Conservation (phyloP, 768 basidiomycete species). For the Candolleomyces eurysporus region DNA sequence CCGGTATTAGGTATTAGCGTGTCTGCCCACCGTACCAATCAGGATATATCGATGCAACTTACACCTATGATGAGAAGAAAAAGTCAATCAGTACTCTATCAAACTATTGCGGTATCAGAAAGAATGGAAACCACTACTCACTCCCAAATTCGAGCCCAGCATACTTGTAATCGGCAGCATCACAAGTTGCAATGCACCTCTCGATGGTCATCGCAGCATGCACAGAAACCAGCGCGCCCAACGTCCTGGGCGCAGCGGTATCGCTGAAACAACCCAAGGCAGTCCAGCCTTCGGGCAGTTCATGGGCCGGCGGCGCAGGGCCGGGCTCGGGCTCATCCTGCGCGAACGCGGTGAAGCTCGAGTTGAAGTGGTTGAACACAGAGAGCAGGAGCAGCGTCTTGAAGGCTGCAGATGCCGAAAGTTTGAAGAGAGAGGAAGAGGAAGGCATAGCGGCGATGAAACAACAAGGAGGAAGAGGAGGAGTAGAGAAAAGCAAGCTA, state of each 20-base stretch:
- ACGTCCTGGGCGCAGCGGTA: constrained; percentile 47
- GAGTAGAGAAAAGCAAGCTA: not conserved
- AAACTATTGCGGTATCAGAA: not conserved
- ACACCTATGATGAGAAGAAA: constrained; percentile 1
- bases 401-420: not conserved
- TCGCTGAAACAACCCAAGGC: constrained; percentile 23
- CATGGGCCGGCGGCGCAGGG: not conserved
- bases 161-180: constrained; percentile 39
- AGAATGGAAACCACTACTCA: constrained; percentile 18
- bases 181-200: constrained; percentile 37
- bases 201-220: constrained; percentile 56
- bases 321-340: too few relatives aligned
- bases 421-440: not conserved
- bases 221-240: constrained; percentile 42
- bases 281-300: constrained; percentile 6
- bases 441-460: not conserved
- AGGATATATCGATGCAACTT: constrained; percentile 2
- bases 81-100: not conserved
- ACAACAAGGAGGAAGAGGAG: not conserved
- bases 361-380: too few relatives aligned
- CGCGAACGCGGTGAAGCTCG: too few relatives aligned
- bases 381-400: too few relatives aligned
- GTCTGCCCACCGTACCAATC: not conserved
- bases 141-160: constrained; percentile 66
- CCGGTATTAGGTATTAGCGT: not conserved